Base-by-base conservation (phyloP, 176 grass and related monocot species). In the Triticum urartu region DNA sequence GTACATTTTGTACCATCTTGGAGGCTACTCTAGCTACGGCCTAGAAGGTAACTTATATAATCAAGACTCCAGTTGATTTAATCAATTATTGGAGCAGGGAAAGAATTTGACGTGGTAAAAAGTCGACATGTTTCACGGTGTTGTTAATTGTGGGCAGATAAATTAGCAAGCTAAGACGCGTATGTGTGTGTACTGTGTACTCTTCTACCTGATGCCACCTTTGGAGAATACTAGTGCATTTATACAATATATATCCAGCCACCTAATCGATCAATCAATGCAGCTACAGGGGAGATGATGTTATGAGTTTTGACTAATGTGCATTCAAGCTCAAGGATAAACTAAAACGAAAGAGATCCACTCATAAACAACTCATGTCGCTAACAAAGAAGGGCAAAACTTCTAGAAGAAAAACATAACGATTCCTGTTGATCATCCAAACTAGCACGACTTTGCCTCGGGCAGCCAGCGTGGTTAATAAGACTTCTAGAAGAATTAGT, bases 401-500 rank as follows among this genome's bases (percentile, higher is more conserved):
- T 56, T 56, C 52, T 20, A 3, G 52, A 2, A 20, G 1, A 56
- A 18, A 18, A 56, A 6, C 17, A 56, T 56, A 56, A 56, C 5
- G 3, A 56, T 7, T 30, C 25, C 0, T 6, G 24, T 28, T 30
- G 63, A 33, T 56, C 17, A 0, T 56, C 17, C 42, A 45, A 45
- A 45, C 7, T 22, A 21, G 77, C 21, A 62, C 76, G 63, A 25
- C 9, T 69, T 72, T 39, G 52, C 13, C 13, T 1, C 47, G 14
- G 47, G 13, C 47, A 50, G 0, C 47, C 47, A 15, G 13, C 2
- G 47, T 1, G 47, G 15, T 15, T 50, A 50, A 50, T 34, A 56
- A 22, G 76, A 80, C 65, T n/a, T n/a, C n/a, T n/a, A n/a, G n/a
- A 80, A 80, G 58, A 22, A 61, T 61, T 61, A 72, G 47, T 20